A percentile compares a stretch with the other conserved stretches of the same genome.
Conservation (phyloP, 1,139 yeast species). For the Sugiyamaella paludigena region DNA sequence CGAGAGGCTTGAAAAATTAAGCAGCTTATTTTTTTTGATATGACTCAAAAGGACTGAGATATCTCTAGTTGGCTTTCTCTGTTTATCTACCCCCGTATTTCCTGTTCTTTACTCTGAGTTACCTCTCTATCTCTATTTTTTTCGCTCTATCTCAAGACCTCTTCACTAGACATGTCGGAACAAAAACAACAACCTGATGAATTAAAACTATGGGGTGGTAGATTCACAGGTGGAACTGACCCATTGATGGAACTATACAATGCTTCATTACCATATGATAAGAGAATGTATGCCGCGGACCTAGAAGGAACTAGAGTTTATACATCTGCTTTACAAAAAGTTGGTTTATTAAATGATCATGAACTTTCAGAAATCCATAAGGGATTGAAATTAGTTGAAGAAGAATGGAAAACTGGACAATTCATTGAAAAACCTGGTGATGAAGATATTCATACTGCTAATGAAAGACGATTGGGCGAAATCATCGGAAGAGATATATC, state of each 20-base stretch:
- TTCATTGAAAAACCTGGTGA: constrained; percentile 89
- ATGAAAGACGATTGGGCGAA: constrained; percentile 96
- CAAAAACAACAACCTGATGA: constrained; percentile 27
- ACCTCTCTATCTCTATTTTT: no score
- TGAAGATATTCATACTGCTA: constrained; percentile 98
- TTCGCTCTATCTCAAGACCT: no score
- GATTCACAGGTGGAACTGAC: constrained; percentile 93
- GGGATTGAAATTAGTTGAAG: constrained; percentile 67
- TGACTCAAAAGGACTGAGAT: no score
- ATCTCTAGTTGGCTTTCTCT: no score
- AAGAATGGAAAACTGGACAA: constrained; percentile 74
- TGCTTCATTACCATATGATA: constrained; percentile 93
- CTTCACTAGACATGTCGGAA: no score
- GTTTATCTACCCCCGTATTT: no score
- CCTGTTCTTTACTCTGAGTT: no score
- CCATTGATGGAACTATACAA: constrained; percentile 97
- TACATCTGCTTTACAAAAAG: constrained; percentile 78
- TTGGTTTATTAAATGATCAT: constrained; percentile 66
- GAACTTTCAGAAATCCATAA: constrained; percentile 78
- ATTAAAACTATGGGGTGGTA: constrained; percentile 94
- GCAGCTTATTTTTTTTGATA: no score
- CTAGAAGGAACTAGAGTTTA: constrained; percentile 91
- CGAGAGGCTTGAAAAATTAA: no score
- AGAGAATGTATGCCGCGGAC: constrained; percentile 92
- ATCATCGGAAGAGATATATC: constrained; percentile 89